Percentiles rank a stretch among this genome's conserved stretches.
These are phyloP conservation scores for Calonectria naviculata DNA, from an alignment of 2,329 filamentous ascomycete genomes.

Conservation along the genomic window DNA sequence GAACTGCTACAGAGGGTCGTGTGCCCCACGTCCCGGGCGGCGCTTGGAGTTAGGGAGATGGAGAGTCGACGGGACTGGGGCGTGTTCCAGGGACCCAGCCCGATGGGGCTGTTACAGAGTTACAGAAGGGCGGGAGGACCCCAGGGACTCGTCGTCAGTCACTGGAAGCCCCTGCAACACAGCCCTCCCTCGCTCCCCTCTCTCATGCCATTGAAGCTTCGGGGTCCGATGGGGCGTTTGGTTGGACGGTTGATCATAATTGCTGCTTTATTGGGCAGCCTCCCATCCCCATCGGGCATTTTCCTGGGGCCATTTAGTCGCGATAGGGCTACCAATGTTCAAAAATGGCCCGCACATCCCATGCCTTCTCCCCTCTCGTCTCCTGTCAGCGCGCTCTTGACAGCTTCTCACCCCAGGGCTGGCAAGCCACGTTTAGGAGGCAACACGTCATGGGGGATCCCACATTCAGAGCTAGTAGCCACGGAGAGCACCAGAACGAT, in stretches of 20 bases:
- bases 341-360: conserved; percentile 7
- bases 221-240: conserved; percentile 8
- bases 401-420: conserved; percentile 7
- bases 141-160: conserved; percentile 17
- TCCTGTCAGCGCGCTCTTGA: neutral
- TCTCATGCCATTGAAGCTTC: conserved; percentile 12
- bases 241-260: conserved; percentile 13
- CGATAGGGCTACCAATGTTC: conserved; percentile 16
- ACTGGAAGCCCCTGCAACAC: neutral
- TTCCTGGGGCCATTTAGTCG: neutral
- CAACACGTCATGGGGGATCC: conserved; percentile 10
- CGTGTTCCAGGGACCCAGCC: conserved; percentile 12
- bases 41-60: conserved; percentile 30
- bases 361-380: neutral
- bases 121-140: conserved; percentile 10
- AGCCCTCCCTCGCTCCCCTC: neutral
- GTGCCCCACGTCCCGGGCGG: conserved; percentile 32
- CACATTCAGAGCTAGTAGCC: neutral
- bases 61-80: conserved; percentile 14
- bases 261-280: conserved; percentile 15
- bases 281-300: conserved; percentile 16
- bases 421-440: conserved; percentile 6
- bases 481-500: neutral
- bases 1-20: conserved; percentile 21
- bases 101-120: conserved; percentile 13